Percentiles rank a stretch among this genome's conserved stretches.
These are phyloP conservation scores for Lasiodiplodia hormozganensis DNA, from an alignment of 2,329 filamentous ascomycete species.

Conservation along the genomic window DNA sequence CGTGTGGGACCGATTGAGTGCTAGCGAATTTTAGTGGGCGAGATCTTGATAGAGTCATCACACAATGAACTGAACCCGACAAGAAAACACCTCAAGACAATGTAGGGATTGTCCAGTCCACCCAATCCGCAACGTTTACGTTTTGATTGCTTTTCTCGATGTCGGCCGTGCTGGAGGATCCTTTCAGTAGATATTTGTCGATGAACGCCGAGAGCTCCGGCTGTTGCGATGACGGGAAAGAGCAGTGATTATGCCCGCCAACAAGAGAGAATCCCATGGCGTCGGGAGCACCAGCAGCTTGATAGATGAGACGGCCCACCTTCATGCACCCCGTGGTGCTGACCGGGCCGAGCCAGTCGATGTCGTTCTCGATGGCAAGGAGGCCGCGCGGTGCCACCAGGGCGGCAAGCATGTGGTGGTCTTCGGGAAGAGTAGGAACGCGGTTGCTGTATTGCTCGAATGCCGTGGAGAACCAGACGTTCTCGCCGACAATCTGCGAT, in stretches of 20 bases:
- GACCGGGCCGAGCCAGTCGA: constrained; percentile 65
- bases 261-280: constrained; percentile 66
- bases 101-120: constrained; percentile 46
- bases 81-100: constrained; percentile 32
- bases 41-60: too few species aligned
- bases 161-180: constrained; percentile 39
- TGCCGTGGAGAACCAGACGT: constrained; percentile 67
- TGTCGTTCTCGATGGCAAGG: constrained; percentile 64
- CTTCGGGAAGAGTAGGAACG: constrained; percentile 58
- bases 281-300: constrained; percentile 59
- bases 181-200: constrained; percentile 59
- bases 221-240: constrained; percentile 59
- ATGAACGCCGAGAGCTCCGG: constrained; percentile 62
- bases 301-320: constrained; percentile 61
- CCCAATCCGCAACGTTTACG: constrained; percentile 42
- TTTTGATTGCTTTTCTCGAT: constrained; percentile 43
- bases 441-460: constrained; percentile 61
- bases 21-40: too few species aligned
- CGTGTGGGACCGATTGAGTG: too few species aligned
- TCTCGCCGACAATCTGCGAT: constrained; percentile 64
- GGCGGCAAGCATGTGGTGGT: constrained; percentile 66
- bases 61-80: too few species aligned
- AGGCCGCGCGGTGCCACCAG: constrained; percentile 64
- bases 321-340: constrained; percentile 66
- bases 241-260: constrained; percentile 63